Evolutionary conservation across 176 grass and related monocot genomes (phyloP), one percentile per base, ranked within the genome.

Genomic region (Elaeis guineensis): DNA sequence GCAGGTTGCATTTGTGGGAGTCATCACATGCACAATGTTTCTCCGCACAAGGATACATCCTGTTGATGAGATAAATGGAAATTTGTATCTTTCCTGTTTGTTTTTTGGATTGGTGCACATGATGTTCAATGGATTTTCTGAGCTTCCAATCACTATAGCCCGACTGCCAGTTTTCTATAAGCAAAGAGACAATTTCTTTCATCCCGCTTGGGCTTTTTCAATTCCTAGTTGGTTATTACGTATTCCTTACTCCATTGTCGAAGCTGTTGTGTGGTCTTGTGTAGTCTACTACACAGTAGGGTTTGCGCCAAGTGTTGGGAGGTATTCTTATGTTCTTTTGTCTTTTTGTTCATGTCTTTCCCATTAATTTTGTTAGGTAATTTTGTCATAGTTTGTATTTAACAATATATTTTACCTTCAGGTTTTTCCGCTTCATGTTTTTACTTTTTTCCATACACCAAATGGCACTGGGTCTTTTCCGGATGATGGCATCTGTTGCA

Each of bases 111-210:
- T 89, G 65, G 32, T 89, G 23, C 86, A 89, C 62, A 85, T 89
- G 74, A 72, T 89, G 81, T 89, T 89, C 61, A 89, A 89, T 75
- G 86, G 86, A 62, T 89, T 85, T 72, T 72, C 81, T 26, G 86
- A 89, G 70, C 62, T 89, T 23, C 55, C 86, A 12, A 85, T 89
- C 55, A 89, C 81, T 51, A 85, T 89, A 78, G 62, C 71, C 57
- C 70, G 78, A 19, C 78, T 89, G 63, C 86, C 86, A 8, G 81
- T 85, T 51, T 85, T 89, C 61, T 89, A 85, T 68, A 89, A 89
- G 70, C 86, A 89, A 54, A 89, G 86, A 75, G 86, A 85, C 19
- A 89, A 78, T 75, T 72, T 75, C 25, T 89, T 85, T 75, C 75
- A 89, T 78, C 86, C 86, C 21, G 81, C 86, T 67, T 89, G 86